Evolutionary conservation across 148 eudicot species (phyloP), one percentile per base, ranked within the genome.

Genomic region (Euryodendron excelsum): DNA sequence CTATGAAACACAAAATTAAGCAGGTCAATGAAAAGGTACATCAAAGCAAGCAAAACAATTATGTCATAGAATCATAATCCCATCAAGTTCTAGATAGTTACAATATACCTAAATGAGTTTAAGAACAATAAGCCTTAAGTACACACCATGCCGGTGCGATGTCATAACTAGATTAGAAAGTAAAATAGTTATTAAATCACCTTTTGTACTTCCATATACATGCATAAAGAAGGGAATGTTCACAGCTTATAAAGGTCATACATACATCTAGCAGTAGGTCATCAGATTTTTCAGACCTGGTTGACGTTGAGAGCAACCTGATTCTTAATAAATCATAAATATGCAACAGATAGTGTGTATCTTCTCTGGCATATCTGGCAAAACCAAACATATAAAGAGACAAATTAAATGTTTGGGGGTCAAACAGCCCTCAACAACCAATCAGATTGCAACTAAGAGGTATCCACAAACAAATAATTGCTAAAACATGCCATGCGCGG

Each of bases 331-430:
- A 62, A 90, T 96, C 98, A 87, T 89, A 91, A 9, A 96, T 93
- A 77, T 91, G 88, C 78, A 96, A 78, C 81, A 96, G 86, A 85
- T 93, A 93, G 81, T 96, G 99, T 52, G 99, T 96, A 78, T 96
- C 99, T 78, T 96, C 99, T 85, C 98, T 90, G 69, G 99, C 99
- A 86, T 96, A 96, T 83, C 97, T 94, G 87, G 74, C 47, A 78
- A 73, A 34, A 74, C n/a, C 55, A 64, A 41, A 73, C 17, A 30
- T 37, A 23, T 20, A 76, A 53, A 63, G 12, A 69, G 33, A 63
- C 27, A 73, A 50, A 18, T 34, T 48, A 25, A 1, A 39, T 21
- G 31, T 30, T 55, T 44, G 20, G 25, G 21, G 53, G 59, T 45
- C 9, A 64, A 48, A n/a, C 36, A 56, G 48, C 11, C 63, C 2